A percentile compares a stretch with the other conserved stretches of the same genome.
Evolutionary conservation across 345 rosid species (phyloP).

Genomic region (Populus deltoides): DNA sequence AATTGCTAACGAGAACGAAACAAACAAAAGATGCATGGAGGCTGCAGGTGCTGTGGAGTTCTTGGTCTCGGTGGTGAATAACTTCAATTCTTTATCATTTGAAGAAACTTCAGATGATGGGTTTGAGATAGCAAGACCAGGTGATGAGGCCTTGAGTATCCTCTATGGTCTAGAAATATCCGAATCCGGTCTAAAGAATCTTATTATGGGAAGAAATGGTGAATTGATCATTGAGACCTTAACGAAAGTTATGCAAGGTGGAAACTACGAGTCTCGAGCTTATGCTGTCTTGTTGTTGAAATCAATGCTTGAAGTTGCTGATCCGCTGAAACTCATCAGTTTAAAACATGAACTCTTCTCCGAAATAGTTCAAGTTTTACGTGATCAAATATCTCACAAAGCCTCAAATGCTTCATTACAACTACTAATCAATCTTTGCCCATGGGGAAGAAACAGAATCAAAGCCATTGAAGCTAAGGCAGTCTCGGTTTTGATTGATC

Average conservation of each 20-base stretch:
- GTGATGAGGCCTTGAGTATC: constrained; percentile 61
- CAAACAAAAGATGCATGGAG: constrained; percentile 69
- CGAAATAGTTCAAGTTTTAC: constrained; percentile 37
- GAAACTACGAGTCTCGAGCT: constrained; percentile 42
- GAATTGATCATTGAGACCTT: constrained; percentile 40
- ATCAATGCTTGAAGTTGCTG: constrained; percentile 41
- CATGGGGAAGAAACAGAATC: constrained; percentile 64
- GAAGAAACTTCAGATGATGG: constrained; percentile 13
- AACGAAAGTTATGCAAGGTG: constrained; percentile 19
- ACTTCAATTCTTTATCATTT: background rate
- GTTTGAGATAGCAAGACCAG: constrained; percentile 22
- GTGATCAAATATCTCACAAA: constrained; percentile 45
- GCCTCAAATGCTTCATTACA: constrained; percentile 47
- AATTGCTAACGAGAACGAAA: constrained; percentile 47
- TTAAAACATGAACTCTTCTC: constrained; percentile 31
- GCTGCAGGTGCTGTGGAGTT: constrained; percentile 70
- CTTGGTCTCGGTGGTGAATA: constrained; percentile 39
- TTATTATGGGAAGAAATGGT: constrained; percentile 40
- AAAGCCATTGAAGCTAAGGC: constrained; percentile 48
- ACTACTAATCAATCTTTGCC: constrained; percentile 35
- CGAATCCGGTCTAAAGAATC: constrained; percentile 54
- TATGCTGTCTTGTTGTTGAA: constrained; percentile 37
- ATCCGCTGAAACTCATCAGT: constrained; percentile 40
- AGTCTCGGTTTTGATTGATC: constrained; percentile 34
- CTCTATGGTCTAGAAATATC: constrained; percentile 62